Evolutionary conservation across 805 yeast species (phyloP), one percentile per base, ranked within the genome.

Genomic region (Kuraishia borneana): DNA sequence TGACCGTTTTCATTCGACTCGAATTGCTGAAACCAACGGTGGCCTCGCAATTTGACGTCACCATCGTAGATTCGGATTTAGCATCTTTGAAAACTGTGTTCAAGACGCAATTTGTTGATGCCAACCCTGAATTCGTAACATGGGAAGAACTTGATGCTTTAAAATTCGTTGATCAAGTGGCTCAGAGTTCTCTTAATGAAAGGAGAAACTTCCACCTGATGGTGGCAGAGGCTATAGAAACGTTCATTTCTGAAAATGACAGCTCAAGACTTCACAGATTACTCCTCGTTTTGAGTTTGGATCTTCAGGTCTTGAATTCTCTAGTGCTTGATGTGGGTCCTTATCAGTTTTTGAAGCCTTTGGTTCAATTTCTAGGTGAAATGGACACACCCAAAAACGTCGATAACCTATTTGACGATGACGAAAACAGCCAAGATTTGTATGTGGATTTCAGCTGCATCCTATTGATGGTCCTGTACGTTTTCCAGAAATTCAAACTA

Each of bases 91-190:
- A 14, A 14, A 18, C 22, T 9, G 27, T 21, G 10, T 14, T 31
- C 29, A 10, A 31, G 28, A 12, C 6, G 20, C 26, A 5, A 8
- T 12, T 22, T 14, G 20, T 33, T 21, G 65, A 61, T 25, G 57
- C 61, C 6, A 60, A 68, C 35, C 66, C 68, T 13, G 78, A 72
- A 37, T 64, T 68, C 40, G 60, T 60, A 2, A 52, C 71, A 0
- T 51, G 64, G 20, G 68, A 77, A 31, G 75, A 70, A 38, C 71
- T 83, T 6, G 61, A 70, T 33, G 48, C 81, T 50, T 36, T 63
- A 40, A 61, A 68, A 44, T 54, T 80, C 56, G 37, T 82, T 39
- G 46, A 51, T 36, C 43, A 64, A 50, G 57, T 80, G 56, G 53
- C 53, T 39, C 46, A 73, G 54, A 54, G 76, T 41, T 59, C 68